Evolutionary conservation across 2,329 filamentous ascomycete species (phyloP).

Genomic region (Zalaria sp.): DNA sequence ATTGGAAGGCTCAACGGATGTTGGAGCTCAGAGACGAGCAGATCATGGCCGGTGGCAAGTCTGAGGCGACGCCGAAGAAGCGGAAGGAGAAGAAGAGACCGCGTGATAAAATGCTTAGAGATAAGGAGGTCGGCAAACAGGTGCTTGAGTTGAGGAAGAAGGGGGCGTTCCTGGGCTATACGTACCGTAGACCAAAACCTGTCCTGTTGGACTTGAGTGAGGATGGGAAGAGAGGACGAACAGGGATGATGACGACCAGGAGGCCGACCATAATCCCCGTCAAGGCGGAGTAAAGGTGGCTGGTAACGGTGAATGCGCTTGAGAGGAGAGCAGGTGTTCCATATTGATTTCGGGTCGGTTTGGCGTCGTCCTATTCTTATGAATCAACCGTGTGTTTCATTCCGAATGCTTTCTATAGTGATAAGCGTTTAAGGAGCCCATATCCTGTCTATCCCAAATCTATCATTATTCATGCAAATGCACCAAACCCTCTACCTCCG

Average conservation of each 20-base stretch:
- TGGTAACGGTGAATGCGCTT: too few relatives aligned
- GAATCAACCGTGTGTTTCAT: too few relatives aligned
- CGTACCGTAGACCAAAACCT: conserved; percentile 41
- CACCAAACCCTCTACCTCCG: too few relatives aligned
- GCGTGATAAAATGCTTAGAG: conserved; percentile 72
- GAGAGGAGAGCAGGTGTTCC: too few relatives aligned
- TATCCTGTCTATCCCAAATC: too few relatives aligned
- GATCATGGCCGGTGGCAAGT: neutral
- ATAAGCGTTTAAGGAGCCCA: too few relatives aligned
- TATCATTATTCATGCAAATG: too few relatives aligned
- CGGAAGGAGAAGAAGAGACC: conserved; percentile 62
- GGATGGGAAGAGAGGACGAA: neutral
- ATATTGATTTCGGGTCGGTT: too few relatives aligned
- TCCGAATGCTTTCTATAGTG: too few relatives aligned
- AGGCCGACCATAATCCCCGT: neutral
- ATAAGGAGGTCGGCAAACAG: conserved; percentile 47
- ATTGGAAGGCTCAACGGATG: conserved; percentile 14
- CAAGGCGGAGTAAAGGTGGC: neutral
- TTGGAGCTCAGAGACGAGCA: conserved; percentile 12
- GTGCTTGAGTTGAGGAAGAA: conserved; percentile 72
- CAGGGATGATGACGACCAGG: neutral
- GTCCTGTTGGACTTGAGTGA: conserved; percentile 1
- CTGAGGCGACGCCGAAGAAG: conserved; percentile 1
- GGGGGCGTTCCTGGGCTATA: conserved; percentile 80
- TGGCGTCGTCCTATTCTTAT: too few relatives aligned